These are phyloP conservation scores for Dioscorea cayenensis DNA, from an alignment of 116 monocot genomes.

Conservation along the genomic window DNA sequence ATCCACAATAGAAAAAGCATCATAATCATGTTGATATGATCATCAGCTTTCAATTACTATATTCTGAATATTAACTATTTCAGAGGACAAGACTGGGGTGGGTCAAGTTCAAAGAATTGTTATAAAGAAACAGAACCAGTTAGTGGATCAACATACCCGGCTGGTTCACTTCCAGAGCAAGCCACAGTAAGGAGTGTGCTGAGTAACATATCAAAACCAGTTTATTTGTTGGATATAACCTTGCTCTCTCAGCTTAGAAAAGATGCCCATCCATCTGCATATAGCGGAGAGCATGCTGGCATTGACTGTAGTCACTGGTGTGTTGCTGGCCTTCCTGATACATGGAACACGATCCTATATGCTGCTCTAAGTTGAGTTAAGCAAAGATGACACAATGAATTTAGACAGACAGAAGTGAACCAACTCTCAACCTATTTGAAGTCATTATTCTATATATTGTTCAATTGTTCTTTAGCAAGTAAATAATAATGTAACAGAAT, in stretches of 20 bases:
- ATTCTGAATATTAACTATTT: not conserved
- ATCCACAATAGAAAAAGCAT: not conserved
- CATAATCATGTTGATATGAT: not conserved
- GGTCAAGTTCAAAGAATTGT: conserved; percentile 25
- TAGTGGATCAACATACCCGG: conserved; percentile 27
- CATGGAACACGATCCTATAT: conserved; percentile 73
- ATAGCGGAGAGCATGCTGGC: conserved; percentile 31
- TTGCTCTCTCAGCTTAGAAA: conserved; percentile 63
- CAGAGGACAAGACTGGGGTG: conserved; percentile 60
- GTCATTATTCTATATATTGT: not conserved
- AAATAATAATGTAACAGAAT: not conserved
- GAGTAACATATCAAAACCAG: conserved; percentile 38
- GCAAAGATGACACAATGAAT: not conserved
- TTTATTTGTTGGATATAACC: conserved; percentile 51
- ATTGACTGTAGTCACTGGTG: conserved; percentile 88
- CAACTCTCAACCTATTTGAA: not conserved
- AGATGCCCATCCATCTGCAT: conserved; percentile 65
- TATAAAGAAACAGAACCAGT: conserved; percentile 35
- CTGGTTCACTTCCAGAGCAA: conserved; percentile 16
- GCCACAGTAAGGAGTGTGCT: conserved; percentile 37
- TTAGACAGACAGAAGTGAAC: not conserved
- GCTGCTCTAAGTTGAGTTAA: conserved; percentile 26
- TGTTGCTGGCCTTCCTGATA: conserved; percentile 69
- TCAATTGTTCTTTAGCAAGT: not conserved
- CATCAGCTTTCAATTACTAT: not conserved